phyloP scores from a whole-genome alignment of 192 early-diverging fungal genomes.

The Allomyces arbusculus region DNA sequence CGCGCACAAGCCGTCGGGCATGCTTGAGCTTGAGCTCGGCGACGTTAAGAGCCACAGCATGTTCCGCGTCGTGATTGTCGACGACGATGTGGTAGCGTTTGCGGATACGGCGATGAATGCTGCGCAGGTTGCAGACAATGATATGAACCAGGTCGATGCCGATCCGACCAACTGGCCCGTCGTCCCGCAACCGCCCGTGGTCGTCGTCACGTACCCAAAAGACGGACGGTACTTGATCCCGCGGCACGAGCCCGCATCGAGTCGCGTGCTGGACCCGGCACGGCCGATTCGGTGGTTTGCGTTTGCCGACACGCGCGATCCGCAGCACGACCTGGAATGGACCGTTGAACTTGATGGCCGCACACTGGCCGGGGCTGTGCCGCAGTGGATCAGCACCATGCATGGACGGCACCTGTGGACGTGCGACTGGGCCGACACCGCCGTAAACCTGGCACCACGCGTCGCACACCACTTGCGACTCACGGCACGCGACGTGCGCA shows the following conservation, averaged over 20 bases:
- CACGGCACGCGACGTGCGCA: too few relatives aligned
- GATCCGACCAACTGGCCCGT: not conserved
- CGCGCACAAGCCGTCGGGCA: constrained; percentile 40
- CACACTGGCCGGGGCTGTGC: too few relatives aligned
- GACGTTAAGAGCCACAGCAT: constrained; percentile 76
- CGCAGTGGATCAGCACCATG: too few relatives aligned
- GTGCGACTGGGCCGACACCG: too few relatives aligned
- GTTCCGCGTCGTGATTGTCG: constrained; percentile 69
- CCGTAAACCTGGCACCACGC: too few relatives aligned
- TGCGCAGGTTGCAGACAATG: not conserved
- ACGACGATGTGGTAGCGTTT: constrained; percentile 70
- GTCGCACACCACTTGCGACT: too few relatives aligned
- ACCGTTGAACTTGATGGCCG: too few relatives aligned
- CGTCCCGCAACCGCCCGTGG: constrained; percentile 31
- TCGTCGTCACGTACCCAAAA: constrained; percentile 75
- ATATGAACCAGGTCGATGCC: not conserved
- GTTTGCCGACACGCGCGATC: not conserved
- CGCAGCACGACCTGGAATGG: too few relatives aligned
- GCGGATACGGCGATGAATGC: constrained; percentile 21
- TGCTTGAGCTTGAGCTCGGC: constrained; percentile 65
- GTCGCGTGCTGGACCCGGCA: not conserved
- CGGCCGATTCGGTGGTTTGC: not conserved
- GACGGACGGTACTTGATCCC: constrained; percentile 55
- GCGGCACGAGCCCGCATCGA: constrained; percentile 39
- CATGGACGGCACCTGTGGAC: too few relatives aligned